These are phyloP conservation scores for Gillenia trifoliata DNA, from an alignment of 306 rosid species.

Conservation along the genomic window DNA sequence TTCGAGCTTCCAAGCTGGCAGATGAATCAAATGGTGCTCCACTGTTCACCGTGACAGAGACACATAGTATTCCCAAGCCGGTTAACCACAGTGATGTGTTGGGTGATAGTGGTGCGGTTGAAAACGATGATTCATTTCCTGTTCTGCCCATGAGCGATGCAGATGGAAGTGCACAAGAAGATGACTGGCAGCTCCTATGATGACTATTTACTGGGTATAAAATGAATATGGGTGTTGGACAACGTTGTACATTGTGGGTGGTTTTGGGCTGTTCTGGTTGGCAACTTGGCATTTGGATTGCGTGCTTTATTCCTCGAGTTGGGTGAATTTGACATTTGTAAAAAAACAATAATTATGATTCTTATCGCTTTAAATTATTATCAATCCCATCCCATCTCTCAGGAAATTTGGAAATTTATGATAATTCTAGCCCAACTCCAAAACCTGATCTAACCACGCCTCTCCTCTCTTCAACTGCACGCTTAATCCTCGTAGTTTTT, in stretches of 20 bases:
- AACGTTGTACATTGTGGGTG: not conserved
- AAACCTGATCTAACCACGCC: no score
- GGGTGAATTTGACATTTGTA: conserved; percentile 10
- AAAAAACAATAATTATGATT: not conserved
- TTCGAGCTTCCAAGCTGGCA: conserved; percentile 69
- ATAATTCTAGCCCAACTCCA: no score
- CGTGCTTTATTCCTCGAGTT: not conserved
- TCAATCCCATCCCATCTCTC: no score
- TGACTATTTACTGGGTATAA: not conserved
- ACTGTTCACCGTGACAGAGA: conserved; percentile 68
- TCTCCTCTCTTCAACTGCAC: no score
- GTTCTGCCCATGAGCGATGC: conserved; percentile 27
- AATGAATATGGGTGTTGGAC: not conserved
- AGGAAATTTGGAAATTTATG: no score
- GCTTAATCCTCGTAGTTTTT: no score
- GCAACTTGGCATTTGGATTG: not conserved
- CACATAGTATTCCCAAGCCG: conserved; percentile 41
- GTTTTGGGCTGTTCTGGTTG: not conserved
- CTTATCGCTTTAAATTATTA: not conserved
- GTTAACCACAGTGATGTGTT: conserved; percentile 32
- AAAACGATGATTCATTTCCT: conserved; percentile 32
- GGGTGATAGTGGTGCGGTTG: conserved; percentile 27
- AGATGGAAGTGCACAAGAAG: conserved; percentile 45
- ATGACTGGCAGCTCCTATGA: conserved; percentile 89
- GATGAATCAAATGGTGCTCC: conserved; percentile 91